These are phyloP conservation scores for Suhomyces terraborum DNA, from an alignment of 1,139 yeast genomes.

Conservation along the genomic window DNA sequence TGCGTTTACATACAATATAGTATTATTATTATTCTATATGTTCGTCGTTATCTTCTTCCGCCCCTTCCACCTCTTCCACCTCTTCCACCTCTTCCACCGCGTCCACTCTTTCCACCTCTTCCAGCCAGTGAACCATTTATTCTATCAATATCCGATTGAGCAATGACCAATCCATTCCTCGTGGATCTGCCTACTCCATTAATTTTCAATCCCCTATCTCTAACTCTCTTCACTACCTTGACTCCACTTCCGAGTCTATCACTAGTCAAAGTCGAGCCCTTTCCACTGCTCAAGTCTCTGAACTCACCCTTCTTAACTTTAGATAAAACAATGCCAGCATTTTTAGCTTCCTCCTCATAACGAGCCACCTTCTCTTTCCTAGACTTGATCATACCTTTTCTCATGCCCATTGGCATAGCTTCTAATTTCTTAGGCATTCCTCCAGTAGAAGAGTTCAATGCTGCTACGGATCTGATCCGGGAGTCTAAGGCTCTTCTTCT, in stretches of 20 bases:
- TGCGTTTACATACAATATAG: neutral
- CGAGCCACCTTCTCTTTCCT: constrained; percentile 54
- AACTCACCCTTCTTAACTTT: constrained; percentile 65
- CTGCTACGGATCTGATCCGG: constrained; percentile 60
- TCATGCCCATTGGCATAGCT: constrained; percentile 83
- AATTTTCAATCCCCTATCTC: constrained; percentile 82
- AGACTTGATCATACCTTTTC: constrained; percentile 77
- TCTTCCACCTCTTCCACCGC: constrained; percentile 17
- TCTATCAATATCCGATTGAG: constrained; percentile 66
- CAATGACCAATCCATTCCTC: constrained; percentile 76
- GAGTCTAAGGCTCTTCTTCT: constrained; percentile 72
- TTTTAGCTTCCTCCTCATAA: constrained; percentile 75
- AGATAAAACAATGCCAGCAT: constrained; percentile 83
- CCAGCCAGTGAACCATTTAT: constrained; percentile 25
- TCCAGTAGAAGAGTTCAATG: constrained; percentile 46
- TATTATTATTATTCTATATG: neutral
- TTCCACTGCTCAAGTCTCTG: constrained; percentile 56
- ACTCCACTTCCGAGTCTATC: constrained; percentile 61
- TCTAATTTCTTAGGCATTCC: constrained; percentile 54
- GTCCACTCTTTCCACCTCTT: too few relatives aligned
- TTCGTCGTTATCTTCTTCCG: constrained; percentile 4
- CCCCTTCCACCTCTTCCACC: constrained; percentile 12
- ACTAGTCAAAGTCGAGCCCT: constrained; percentile 51
- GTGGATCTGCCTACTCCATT: constrained; percentile 78
- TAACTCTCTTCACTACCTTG: constrained; percentile 33